Evolutionary conservation across 495 filamentous ascomycete species (phyloP).

Genomic region (Trichoderma orchidacearum): DNA sequence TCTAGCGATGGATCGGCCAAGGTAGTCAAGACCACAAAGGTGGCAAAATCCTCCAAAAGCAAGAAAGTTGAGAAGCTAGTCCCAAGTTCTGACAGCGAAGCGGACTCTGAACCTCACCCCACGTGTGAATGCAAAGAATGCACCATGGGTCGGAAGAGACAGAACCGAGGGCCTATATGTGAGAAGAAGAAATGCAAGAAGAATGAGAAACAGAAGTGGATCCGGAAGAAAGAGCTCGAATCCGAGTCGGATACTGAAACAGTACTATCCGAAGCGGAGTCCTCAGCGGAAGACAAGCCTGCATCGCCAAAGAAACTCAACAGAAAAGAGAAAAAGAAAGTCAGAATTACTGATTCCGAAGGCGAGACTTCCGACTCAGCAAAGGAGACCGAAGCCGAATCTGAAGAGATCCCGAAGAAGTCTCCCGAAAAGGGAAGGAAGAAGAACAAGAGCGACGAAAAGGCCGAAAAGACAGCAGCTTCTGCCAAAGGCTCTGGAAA

Average conservation of each 20-base stretch:
- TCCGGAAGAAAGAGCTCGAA: not conserved
- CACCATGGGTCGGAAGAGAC: slow-evolving; percentile 6
- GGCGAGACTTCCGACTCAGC: not conserved
- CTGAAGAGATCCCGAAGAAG: not conserved
- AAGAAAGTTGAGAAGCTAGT: not conserved
- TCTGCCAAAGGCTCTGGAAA: not conserved
- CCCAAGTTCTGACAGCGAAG: not conserved
- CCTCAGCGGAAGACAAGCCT: not conserved
- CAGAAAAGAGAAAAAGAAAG: not conserved
- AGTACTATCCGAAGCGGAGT: not conserved
- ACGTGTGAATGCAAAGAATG: slow-evolving; percentile 15
- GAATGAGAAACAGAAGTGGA: slow-evolving; percentile 1
- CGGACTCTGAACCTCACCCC: slow-evolving; percentile 6
- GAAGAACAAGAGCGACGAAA: not conserved
- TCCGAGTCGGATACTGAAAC: not conserved
- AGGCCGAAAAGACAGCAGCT: not conserved
- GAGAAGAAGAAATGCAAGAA: slow-evolving; percentile 5
- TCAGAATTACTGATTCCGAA: not conserved
- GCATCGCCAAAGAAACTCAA: not conserved
- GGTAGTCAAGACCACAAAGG: not conserved
- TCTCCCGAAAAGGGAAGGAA: not conserved
- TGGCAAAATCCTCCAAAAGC: slow-evolving; percentile 4
- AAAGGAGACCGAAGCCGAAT: not conserved
- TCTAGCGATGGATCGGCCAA: not conserved
- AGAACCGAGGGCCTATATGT: slow-evolving; percentile 6